Conservation (phyloP, 441 rosid genomes). For the Macaranga tanarius region DNA sequence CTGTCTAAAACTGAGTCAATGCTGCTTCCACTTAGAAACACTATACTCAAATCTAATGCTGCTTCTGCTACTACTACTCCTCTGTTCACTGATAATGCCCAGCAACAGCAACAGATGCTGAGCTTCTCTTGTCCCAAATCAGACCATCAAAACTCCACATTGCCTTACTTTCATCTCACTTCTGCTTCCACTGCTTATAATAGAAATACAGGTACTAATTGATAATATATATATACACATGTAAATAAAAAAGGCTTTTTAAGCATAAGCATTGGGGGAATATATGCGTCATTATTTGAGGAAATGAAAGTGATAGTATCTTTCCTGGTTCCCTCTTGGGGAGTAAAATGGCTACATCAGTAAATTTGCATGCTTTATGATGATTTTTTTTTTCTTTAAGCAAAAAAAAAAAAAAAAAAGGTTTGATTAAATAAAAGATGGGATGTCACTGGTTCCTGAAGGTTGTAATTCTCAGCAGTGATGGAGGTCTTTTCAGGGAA, state of each 20-base stretch:
- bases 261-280: too few relatives aligned
- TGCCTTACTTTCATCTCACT: constrained; percentile 42
- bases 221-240: neutral
- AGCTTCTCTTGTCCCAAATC: constrained; percentile 69
- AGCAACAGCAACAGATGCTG: constrained; percentile 62
- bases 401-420: neutral
- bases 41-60: constrained; percentile 45
- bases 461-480: constrained; percentile 22
- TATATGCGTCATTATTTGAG: constrained; percentile 14
- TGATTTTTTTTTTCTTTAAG: neutral
- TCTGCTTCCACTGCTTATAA: constrained; percentile 43
- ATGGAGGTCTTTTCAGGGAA: constrained; percentile 36
- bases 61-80: neutral
- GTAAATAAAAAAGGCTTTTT: too few relatives aligned
- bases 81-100: constrained; percentile 40
- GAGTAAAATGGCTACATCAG: neutral
- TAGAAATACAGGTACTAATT: constrained; percentile 41
- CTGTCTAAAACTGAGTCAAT: constrained; percentile 50
- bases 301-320: constrained; percentile 14
- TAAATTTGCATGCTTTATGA: constrained; percentile 1
- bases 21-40: constrained; percentile 37
- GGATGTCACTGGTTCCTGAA: constrained; percentile 16
- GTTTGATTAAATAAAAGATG: constrained; percentile 2
- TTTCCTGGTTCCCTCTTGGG: constrained; percentile 5
- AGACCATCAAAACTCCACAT: constrained; percentile 38